Evolutionary conservation across 306 rosid species (phyloP).

Genomic region (Senna siamea): DNA sequence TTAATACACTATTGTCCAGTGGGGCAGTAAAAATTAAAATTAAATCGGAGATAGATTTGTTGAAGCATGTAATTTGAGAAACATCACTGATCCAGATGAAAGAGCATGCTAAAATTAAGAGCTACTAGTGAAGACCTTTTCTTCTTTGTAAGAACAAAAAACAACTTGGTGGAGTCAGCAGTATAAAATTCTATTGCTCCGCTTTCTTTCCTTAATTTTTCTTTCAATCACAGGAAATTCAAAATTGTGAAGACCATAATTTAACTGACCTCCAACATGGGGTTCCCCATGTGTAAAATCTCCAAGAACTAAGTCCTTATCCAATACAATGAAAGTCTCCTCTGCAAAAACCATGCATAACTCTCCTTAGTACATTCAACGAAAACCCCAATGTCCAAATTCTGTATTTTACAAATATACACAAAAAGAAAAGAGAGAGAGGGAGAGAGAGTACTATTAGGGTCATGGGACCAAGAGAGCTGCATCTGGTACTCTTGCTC

Average conservation of each 20-base stretch:
- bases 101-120: not conserved
- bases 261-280: slow-evolving; percentile 66
- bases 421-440: not conserved
- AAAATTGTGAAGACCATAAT: not conserved
- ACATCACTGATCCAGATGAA: not conserved
- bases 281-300: slow-evolving; percentile 75
- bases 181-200: not conserved
- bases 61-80: too few relatives aligned
- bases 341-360: slow-evolving; percentile 55
- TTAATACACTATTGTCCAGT: too few relatives aligned
- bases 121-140: slow-evolving; percentile 4
- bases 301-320: slow-evolving; percentile 65
- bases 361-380: slow-evolving; percentile 5
- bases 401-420: not conserved
- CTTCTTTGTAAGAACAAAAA: not conserved
- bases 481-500: slow-evolving; percentile 85
- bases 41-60: too few relatives aligned
- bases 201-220: not conserved
- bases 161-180: not conserved
- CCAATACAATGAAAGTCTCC: slow-evolving; percentile 81
- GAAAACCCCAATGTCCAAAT: not conserved
- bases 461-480: slow-evolving; percentile 86
- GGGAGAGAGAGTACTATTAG: slow-evolving; percentile 56
- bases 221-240: not conserved
- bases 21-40: too few relatives aligned